Conservation (phyloP, 2,329 filamentous ascomycete species). For the Fusarium caatingaense region DNA sequence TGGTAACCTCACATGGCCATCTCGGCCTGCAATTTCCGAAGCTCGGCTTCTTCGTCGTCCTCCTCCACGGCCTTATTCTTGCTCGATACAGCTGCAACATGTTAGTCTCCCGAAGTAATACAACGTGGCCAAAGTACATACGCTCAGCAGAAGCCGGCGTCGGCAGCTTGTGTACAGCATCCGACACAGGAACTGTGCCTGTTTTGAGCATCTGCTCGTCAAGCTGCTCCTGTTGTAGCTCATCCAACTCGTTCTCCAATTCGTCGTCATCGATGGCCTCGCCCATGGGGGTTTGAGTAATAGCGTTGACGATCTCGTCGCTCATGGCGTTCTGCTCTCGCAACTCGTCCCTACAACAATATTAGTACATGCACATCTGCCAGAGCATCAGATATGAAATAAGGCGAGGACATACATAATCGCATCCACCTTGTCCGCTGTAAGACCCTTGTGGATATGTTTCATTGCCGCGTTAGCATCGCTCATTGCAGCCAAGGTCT, state of each 20-base stretch:
- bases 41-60: conserved; percentile 95
- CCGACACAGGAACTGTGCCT: conserved; percentile 82
- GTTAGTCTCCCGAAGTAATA: conserved; percentile 24
- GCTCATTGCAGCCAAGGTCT: conserved; percentile 95
- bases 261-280: conserved; percentile 86
- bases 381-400: neutral
- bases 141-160: conserved; percentile 78
- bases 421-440: conserved; percentile 92
- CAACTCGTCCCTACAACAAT: conserved; percentile 78
- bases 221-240: conserved; percentile 89
- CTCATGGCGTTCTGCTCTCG: conserved; percentile 92
- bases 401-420: conserved; percentile 77
- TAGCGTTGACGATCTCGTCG: conserved; percentile 90
- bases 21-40: conserved; percentile 92
- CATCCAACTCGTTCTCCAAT: conserved; percentile 85
- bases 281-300: conserved; percentile 76
- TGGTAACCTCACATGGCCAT: conserved; percentile 83
- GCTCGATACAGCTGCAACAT: conserved; percentile 47
- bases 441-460: conserved; percentile 89
- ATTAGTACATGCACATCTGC: conserved; percentile 48
- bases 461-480: conserved; percentile 91
- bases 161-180: conserved; percentile 82
- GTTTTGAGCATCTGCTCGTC: conserved; percentile 95
- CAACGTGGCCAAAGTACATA: conserved; percentile 60
- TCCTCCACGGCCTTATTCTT: conserved; percentile 69